A percentile compares a stretch with the other conserved stretches of the same genome.
Conservation (phyloP, 129 eudicot species). For the Rutidosis leptorrhynchoides region DNA sequence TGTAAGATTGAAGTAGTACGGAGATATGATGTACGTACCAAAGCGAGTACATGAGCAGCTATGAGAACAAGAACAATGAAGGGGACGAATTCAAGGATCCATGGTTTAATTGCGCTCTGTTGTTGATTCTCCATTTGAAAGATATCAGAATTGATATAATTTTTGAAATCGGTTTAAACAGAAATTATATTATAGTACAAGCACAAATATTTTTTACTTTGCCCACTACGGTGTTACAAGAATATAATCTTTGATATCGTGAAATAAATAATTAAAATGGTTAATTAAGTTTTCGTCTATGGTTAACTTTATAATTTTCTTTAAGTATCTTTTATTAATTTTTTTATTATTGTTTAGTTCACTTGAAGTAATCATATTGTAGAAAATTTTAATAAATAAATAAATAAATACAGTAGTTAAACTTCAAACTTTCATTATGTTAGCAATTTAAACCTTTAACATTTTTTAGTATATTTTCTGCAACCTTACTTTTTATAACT, state of each 20-base stretch:
- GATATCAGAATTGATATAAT: conserved; percentile 18
- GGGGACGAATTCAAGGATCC: conserved; percentile 38
- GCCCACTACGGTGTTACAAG: conserved; percentile 5
- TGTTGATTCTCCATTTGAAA: conserved; percentile 36
- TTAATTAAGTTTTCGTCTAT: too few species aligned
- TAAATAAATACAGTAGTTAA: too few species aligned
- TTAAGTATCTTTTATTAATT: too few species aligned
- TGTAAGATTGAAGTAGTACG: background rate
- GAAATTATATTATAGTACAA: background rate
- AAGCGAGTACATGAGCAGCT: conserved; percentile 40
- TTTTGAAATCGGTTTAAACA: conserved; percentile 8
- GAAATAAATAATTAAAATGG: too few species aligned
- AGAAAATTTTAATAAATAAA: too few species aligned
- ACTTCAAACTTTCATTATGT: too few species aligned
- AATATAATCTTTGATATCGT: background rate
- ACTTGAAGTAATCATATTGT: too few species aligned
- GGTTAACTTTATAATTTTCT: too few species aligned
- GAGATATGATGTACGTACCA: conserved; percentile 24
- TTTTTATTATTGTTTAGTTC: too few species aligned
- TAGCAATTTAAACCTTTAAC: too few species aligned
- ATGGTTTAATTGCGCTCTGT: conserved; percentile 32
- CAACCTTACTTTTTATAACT: too few species aligned
- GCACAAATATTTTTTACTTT: background rate
- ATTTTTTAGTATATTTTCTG: too few species aligned
- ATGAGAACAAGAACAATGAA: conserved; percentile 37